Evolutionary conservation across 768 basidiomycete genomes (phyloP).

Genomic region (Cystobasidium onofrii): DNA sequence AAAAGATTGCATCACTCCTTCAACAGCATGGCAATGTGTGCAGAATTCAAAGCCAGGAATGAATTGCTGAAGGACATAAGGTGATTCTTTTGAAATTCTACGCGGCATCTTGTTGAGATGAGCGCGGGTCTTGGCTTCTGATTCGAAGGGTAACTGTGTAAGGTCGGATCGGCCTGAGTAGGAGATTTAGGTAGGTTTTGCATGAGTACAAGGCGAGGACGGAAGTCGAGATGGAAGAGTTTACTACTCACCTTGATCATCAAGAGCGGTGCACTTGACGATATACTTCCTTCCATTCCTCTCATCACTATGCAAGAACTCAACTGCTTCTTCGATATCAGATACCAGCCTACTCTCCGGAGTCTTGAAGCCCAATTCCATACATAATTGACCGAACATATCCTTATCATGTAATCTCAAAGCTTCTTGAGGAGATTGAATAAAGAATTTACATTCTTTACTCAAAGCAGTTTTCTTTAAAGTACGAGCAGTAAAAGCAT

Average conservation of each 20-base stretch:
- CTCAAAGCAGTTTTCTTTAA: conserved; percentile 41
- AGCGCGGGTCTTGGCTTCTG: conserved; percentile 7
- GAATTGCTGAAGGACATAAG: conserved; percentile 47
- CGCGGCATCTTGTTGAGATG: conserved; percentile 20
- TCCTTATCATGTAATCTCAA: conserved; percentile 45
- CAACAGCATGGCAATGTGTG: conserved; percentile 45
- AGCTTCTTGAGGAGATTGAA: conserved; percentile 44
- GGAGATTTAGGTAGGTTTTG: conserved; percentile 34
- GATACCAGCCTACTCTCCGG: conserved; percentile 42
- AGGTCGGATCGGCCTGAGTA: conserved; percentile 37
- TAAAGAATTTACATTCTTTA: conserved; percentile 41
- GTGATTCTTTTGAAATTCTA: conserved; percentile 40
- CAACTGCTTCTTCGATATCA: conserved; percentile 38
- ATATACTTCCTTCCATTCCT: conserved; percentile 33
- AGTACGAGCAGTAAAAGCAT: conserved; percentile 42
- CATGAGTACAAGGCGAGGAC: too few species aligned
- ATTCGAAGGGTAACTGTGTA: conserved; percentile 26
- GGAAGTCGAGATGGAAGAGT: too few species aligned
- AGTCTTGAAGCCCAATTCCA: conserved; percentile 40
- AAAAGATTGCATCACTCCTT: conserved; percentile 44
- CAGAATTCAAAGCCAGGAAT: conserved; percentile 46
- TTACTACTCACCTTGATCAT: conserved; percentile 41
- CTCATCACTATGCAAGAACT: conserved; percentile 33
- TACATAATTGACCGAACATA: conserved; percentile 43
- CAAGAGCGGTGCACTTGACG: conserved; percentile 45